These are phyloP conservation scores for Suhomyces chickasaworum DNA, from an alignment of 1,139 yeast genomes.

Conservation along the genomic window DNA sequence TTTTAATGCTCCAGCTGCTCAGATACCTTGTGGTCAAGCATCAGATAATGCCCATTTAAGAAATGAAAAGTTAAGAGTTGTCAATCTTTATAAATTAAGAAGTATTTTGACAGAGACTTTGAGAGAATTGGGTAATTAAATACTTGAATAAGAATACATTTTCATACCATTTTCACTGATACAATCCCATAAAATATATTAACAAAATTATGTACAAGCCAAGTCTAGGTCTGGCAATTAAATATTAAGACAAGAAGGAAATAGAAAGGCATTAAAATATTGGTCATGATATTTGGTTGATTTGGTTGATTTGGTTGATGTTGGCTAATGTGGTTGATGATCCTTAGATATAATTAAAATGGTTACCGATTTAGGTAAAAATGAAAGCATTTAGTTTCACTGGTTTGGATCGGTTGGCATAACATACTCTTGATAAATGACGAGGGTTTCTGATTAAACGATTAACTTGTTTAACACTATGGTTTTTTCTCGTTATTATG, in stretches of 20 bases:
- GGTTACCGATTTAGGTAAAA: slow-evolving; percentile 10
- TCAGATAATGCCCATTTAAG: slow-evolving; percentile 92
- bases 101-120: slow-evolving; percentile 61
- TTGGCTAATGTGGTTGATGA: no score
- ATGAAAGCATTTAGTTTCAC: slow-evolving; percentile 35
- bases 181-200: slow-evolving; percentile 2
- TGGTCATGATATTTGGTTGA: not conserved
- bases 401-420: slow-evolving; percentile 29
- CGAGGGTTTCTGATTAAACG: slow-evolving; percentile 21
- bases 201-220: slow-evolving; percentile 4
- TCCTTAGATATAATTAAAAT: not conserved
- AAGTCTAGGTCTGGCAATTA: not conserved
- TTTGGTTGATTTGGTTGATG: no score
- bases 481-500: slow-evolving; percentile 17
- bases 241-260: slow-evolving; percentile 13
- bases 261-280: slow-evolving; percentile 1
- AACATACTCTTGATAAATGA: slow-evolving; percentile 31
- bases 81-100: slow-evolving; percentile 75
- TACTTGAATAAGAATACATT: not conserved
- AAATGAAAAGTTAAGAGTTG: slow-evolving; percentile 79
- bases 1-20: slow-evolving; percentile 88
- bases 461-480: slow-evolving; percentile 32
- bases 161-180: not conserved
- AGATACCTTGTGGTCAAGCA: slow-evolving; percentile 94
- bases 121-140: slow-evolving; percentile 33